Conservation (phyloP, 2,329 filamentous ascomycete genomes). For the Sordariomycetes sp. region DNA sequence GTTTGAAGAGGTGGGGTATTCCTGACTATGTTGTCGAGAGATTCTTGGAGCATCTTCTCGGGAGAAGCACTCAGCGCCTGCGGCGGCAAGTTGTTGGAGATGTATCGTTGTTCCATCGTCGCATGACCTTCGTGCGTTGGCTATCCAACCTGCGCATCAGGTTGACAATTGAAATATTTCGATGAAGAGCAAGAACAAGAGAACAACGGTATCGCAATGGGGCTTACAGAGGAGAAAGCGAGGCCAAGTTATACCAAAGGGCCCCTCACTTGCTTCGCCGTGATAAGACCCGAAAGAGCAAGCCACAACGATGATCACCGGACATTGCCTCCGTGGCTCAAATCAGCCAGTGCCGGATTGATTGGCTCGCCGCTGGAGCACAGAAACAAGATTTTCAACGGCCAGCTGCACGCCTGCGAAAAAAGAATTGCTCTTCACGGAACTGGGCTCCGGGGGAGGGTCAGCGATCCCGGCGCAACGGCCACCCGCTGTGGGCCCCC, state of each 20-base stretch:
- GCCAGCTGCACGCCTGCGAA: too few species aligned
- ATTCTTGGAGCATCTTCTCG: slow-evolving; percentile 17
- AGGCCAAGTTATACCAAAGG: neutral
- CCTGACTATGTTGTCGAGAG: slow-evolving; percentile 25
- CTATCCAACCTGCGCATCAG: too few species aligned
- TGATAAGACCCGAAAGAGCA: too few species aligned
- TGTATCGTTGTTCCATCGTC: slow-evolving; percentile 13
- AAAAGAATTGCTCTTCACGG: too few species aligned
- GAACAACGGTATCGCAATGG: neutral
- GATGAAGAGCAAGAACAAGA: too few species aligned
- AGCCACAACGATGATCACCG: slow-evolving; percentile 1
- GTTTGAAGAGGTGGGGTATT: slow-evolving; percentile 23
- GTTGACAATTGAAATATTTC: too few species aligned
- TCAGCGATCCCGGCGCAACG: too few species aligned
- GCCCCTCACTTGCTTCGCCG: too few species aligned
- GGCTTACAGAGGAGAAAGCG: neutral
- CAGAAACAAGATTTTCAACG: too few species aligned
- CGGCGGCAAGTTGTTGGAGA: slow-evolving; percentile 21
- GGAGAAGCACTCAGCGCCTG: slow-evolving; percentile 17
- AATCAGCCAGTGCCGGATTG: neutral
- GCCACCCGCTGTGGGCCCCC: too few species aligned
- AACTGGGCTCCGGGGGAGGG: too few species aligned
- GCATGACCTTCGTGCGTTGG: neutral
- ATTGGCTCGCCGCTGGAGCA: too few species aligned
- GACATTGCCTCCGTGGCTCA: neutral